phyloP scores from a whole-genome alignment of 2,329 filamentous ascomycete genomes.

The Talaromyces sp. region DNA sequence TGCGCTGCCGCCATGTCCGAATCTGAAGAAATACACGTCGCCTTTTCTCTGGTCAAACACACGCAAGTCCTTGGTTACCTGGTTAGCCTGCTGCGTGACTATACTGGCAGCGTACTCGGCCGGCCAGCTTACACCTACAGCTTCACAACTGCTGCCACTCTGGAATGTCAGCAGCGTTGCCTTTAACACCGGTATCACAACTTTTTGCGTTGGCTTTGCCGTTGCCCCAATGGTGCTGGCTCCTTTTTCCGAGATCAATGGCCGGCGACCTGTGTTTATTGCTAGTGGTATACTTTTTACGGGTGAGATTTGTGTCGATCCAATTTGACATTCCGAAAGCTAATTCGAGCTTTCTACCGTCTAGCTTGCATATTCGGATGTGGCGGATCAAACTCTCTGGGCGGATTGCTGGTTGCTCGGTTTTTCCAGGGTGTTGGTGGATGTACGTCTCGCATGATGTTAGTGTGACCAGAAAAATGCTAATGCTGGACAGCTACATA shows the following conservation, averaged over 20 bases:
- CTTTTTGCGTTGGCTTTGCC: conserved; percentile 75
- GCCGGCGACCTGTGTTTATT: conserved; percentile 76
- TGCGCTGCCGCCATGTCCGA: conserved; percentile 52
- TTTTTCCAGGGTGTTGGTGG: conserved; percentile 74
- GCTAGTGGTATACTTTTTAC: conserved; percentile 67
- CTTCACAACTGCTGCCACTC: conserved; percentile 58
- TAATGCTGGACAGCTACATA: conserved; percentile 49
- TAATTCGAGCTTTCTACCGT: conserved; percentile 2
- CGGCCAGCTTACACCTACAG: conserved; percentile 70
- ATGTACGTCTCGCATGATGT: conserved; percentile 45
- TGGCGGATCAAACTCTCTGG: conserved; percentile 63
- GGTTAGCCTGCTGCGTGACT: conserved; percentile 70
- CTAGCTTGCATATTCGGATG: conserved; percentile 63
- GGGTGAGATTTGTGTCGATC: conserved; percentile 33
- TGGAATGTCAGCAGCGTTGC: conserved; percentile 62
- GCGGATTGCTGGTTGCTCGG: conserved; percentile 68
- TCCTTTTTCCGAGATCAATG: conserved; percentile 83
- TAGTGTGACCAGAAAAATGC: neutral
- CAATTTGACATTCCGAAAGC: conserved; percentile 4
- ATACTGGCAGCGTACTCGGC: conserved; percentile 74
- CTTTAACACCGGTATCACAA: conserved; percentile 69
- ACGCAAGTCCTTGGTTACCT: conserved; percentile 66
- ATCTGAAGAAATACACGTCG: conserved; percentile 61
- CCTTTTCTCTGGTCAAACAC: conserved; percentile 68
- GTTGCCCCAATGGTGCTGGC: conserved; percentile 78